phyloP scores from a whole-genome alignment of 371 early-diverging fungal genomes.

The Zopfochytrium polystomum region DNA sequence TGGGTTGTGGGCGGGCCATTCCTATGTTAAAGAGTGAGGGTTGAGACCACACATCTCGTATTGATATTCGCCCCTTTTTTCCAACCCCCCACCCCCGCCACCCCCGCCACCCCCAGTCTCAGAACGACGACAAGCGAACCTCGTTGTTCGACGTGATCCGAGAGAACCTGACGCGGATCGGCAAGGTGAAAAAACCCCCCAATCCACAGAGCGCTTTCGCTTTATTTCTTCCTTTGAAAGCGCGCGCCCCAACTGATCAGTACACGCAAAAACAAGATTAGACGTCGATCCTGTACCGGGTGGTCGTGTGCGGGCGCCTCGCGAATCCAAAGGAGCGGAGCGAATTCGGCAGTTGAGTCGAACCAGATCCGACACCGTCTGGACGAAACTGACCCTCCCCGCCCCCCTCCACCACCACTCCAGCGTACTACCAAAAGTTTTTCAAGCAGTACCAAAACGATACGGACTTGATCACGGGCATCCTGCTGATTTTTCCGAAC shows the following conservation, averaged over 20 bases:
- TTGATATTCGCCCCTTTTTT: no score
- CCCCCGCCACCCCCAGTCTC: not conserved
- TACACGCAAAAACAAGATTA: not conserved
- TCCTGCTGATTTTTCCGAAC: slow-evolving; percentile 33
- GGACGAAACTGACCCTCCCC: not conserved
- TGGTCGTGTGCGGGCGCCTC: slow-evolving; percentile 35
- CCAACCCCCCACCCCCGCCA: no score
- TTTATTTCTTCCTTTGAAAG: not conserved
- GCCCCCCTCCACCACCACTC: not conserved
- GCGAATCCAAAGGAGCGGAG: slow-evolving; percentile 16
- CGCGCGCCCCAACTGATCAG: not conserved
- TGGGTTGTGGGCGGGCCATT: no score
- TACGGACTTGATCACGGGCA: slow-evolving; percentile 45
- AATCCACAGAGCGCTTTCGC: not conserved
- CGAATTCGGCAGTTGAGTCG: slow-evolving; percentile 24
- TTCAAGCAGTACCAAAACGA: slow-evolving; percentile 44
- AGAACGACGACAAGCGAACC: slow-evolving; percentile 32
- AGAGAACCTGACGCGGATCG: slow-evolving; percentile 27
- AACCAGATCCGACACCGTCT: not conserved
- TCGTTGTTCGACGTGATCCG: slow-evolving; percentile 35
- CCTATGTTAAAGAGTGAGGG: no score
- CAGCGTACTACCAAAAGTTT: slow-evolving; percentile 44
- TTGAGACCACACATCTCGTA: no score
- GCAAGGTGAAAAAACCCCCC: slow-evolving; percentile 26
- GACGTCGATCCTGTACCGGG: slow-evolving; percentile 30